Base-by-base conservation (phyloP, 768 basidiomycete species). In the Xanthoconium purpureum region DNA sequence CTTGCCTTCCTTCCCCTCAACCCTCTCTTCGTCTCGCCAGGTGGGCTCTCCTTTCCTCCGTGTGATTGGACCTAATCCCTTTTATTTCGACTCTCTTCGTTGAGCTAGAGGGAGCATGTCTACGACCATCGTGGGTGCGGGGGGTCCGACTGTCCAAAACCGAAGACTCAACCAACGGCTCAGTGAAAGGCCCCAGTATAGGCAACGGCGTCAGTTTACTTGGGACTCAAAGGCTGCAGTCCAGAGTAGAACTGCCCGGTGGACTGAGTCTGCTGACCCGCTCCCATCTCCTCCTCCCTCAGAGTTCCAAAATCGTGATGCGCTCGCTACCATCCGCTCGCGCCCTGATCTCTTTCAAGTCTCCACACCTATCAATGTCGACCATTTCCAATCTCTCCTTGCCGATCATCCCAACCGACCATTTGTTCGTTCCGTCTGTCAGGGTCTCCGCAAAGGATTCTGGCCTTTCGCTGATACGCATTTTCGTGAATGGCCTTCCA, bases 381-480 rank as follows among this genome's bases (percentile, higher is more conserved):
- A n/a, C n/a, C n/a, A n/a, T n/a, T n/a, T n/a, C n/a, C n/a, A 73
- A 46, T 9, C 39, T 3, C 61, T 73, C 1, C 55, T 78, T 1
- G 10, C 8, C 0, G 5, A 30, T 4, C 79, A 80, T 55, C 76
- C 78, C 0, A 79, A 78, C 47, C 70, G 55, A 10, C 39, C 61
- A 0, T 73, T 76, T 29, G 77, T 80, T 0, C 6, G 58, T 0
- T 79, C 74, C 0, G 71, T 79, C 0, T 36, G 57, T 9, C 11
- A 29, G 0, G 67, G 67, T 0, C 63, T 81, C 0, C 54, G 63
- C 0, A 59, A 75, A 2, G 79, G 80, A 2, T 80, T 80, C n/a
- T 81, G 78, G 79, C 80, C 79, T 0, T 75, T 56, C 52, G 74
- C 74, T 0, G 56, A n/a, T n/a, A n/a, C n/a, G n/a, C n/a, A n/a